Conservation (phyloP, 2,329 filamentous ascomycete species). For the Pseudodiploospora longispora region DNA sequence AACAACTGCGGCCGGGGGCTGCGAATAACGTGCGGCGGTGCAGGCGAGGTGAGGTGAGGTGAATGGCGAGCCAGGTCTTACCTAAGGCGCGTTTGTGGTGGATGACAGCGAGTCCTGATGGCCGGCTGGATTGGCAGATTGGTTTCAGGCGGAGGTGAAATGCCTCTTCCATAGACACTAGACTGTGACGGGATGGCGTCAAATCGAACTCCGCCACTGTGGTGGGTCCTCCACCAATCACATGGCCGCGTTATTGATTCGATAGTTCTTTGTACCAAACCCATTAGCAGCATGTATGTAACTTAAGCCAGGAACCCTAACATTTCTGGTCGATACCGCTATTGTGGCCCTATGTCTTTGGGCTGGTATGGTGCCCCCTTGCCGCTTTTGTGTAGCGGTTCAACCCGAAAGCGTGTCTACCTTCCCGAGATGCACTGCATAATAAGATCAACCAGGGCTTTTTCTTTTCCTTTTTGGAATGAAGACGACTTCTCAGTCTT, state of each 20-base stretch:
- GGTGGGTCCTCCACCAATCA: constrained; percentile 17
- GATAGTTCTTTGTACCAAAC: neutral
- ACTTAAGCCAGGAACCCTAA: neutral
- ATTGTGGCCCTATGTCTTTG: constrained; percentile 1
- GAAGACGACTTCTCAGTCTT: too few species aligned
- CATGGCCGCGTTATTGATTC: constrained; percentile 2
- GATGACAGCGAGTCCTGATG: constrained; percentile 20
- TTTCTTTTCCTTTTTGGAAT: too few species aligned
- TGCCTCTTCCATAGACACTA: constrained; percentile 12
- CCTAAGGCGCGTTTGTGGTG: constrained; percentile 22
- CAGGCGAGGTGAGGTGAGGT: constrained; percentile 11
- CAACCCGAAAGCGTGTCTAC: too few species aligned
- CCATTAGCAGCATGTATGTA: neutral
- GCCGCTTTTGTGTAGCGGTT: too few species aligned
- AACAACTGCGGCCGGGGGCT: constrained; percentile 7
- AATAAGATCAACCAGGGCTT: too few species aligned
- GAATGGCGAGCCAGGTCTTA: constrained; percentile 21
- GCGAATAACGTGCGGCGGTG: constrained; percentile 13
- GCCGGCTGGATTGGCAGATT: constrained; percentile 22
- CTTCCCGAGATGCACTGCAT: too few species aligned
- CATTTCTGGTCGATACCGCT: neutral
- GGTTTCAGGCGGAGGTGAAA: constrained; percentile 22
- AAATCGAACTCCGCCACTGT: constrained; percentile 10
- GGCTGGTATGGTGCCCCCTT: too few species aligned
- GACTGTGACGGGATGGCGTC: constrained; percentile 22